Evolutionary conservation across 805 yeast genomes (phyloP).

Genomic region (Zygosaccharomyces kombuchaensis): DNA sequence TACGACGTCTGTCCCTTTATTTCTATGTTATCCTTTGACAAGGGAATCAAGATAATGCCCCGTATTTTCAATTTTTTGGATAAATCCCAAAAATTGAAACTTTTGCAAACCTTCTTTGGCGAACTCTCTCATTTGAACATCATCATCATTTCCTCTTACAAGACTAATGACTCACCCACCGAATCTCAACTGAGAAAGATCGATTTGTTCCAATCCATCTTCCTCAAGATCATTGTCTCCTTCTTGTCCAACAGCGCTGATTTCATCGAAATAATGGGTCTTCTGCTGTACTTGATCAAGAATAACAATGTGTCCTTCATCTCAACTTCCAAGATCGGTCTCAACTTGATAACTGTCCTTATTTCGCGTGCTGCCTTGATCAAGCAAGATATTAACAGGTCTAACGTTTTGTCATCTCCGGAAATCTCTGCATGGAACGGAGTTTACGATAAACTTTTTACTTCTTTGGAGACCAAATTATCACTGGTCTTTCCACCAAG

Average conservation of each 20-base stretch:
- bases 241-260: slow-evolving; percentile 72
- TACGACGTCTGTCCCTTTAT: slow-evolving; percentile 71
- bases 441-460: slow-evolving; percentile 78
- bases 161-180: slow-evolving; percentile 56
- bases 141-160: slow-evolving; percentile 73
- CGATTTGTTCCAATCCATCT: slow-evolving; percentile 74
- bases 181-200: slow-evolving; percentile 52
- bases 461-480: slow-evolving; percentile 71
- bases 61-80: slow-evolving; percentile 80
- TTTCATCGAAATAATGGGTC: slow-evolving; percentile 72
- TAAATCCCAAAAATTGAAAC: slow-evolving; percentile 69
- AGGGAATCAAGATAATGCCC: slow-evolving; percentile 84
- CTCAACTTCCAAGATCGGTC: slow-evolving; percentile 67
- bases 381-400: slow-evolving; percentile 65
- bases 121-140: slow-evolving; percentile 77
- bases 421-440: slow-evolving; percentile 60
- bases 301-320: slow-evolving; percentile 60
- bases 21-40: slow-evolving; percentile 75
- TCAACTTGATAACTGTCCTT: slow-evolving; percentile 82
- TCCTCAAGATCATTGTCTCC: slow-evolving; percentile 77
- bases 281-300: slow-evolving; percentile 64
- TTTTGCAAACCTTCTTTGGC: slow-evolving; percentile 72
- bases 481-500: slow-evolving; percentile 77
- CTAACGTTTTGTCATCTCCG: slow-evolving; percentile 37
- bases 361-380: slow-evolving; percentile 89